Percentiles rank a stretch among this genome's conserved stretches.
These are phyloP conservation scores for Thraustotheca clavata DNA, from an alignment of 352 stramenopile genomes.

Conservation along the genomic window DNA sequence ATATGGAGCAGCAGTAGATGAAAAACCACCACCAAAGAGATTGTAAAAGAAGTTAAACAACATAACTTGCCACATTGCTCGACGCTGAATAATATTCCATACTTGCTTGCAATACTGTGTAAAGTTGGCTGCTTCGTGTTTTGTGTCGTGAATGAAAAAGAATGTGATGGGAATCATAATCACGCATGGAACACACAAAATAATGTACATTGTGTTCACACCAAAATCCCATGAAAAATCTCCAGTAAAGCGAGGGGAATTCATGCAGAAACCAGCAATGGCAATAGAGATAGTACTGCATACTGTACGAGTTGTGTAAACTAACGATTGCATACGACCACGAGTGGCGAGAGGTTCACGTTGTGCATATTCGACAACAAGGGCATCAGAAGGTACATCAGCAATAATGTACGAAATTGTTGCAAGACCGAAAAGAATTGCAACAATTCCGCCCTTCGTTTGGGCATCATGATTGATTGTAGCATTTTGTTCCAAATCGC, in stretches of 20 bases:
- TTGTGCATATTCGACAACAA: constrained; percentile 66
- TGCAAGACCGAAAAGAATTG: constrained; percentile 11
- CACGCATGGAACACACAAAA: constrained; percentile 27
- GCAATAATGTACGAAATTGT: constrained; percentile 42
- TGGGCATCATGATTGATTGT: background rate
- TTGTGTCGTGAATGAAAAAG: background rate
- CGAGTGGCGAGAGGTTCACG: constrained; percentile 54
- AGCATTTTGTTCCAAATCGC: background rate
- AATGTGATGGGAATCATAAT: background rate
- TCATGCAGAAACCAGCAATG: constrained; percentile 42
- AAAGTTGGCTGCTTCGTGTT: background rate
- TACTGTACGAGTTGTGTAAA: constrained; percentile 46
- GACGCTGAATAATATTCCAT: constrained; percentile 37
- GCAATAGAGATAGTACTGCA: constrained; percentile 30
- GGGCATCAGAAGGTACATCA: constrained; percentile 50
- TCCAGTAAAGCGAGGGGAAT: constrained; percentile 36
- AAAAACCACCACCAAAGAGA: constrained; percentile 38
- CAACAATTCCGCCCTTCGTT: background rate
- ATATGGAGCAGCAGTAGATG: constrained; percentile 27
- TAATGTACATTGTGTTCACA: constrained; percentile 20
- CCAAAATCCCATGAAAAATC: constrained; percentile 30
- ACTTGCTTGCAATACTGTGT: background rate
- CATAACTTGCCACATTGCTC: constrained; percentile 67
- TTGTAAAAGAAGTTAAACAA: constrained; percentile 46
- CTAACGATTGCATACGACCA: constrained; percentile 48